Conservation (phyloP, 2,329 filamentous ascomycete genomes). For the Chaetomiaceae sp. region DNA sequence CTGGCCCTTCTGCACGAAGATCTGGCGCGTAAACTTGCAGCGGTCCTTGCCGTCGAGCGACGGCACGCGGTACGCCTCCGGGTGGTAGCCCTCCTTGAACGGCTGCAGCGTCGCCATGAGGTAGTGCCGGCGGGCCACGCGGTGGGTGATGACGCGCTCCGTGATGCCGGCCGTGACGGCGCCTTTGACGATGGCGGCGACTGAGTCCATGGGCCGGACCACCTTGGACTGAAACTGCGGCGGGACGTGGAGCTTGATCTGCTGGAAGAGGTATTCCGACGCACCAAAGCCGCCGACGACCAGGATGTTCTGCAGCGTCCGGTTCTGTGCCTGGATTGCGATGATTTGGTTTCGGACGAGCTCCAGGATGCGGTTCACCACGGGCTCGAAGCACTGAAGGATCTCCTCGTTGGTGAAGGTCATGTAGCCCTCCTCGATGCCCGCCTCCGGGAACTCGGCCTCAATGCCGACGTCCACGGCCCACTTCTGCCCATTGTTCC, state of each 20-base stretch:
- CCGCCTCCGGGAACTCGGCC: slow-evolving; percentile 93
- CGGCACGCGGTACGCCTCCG: slow-evolving; percentile 94
- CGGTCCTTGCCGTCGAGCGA: slow-evolving; percentile 94
- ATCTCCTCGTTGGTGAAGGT: slow-evolving; percentile 99
- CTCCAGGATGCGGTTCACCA: slow-evolving; percentile 94
- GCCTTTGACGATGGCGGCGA: slow-evolving; percentile 96
- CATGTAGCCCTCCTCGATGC: slow-evolving; percentile 99
- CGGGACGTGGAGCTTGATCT: slow-evolving; percentile 97
- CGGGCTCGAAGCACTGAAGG: slow-evolving; percentile 95
- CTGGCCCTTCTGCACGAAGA: slow-evolving; percentile 97
- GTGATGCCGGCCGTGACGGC: slow-evolving; percentile 97
- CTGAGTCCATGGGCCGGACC: slow-evolving; percentile 96
- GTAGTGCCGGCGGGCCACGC: slow-evolving; percentile 94
- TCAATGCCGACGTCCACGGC: slow-evolving; percentile 98
- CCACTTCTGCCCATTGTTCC: slow-evolving; percentile 99
- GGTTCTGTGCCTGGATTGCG: slow-evolving; percentile 95
- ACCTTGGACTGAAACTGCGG: slow-evolving; percentile 98
- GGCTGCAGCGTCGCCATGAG: slow-evolving; percentile 98
- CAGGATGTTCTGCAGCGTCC: slow-evolving; percentile 87
- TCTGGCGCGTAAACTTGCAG: slow-evolving; percentile 97
- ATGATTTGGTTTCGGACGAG: slow-evolving; percentile 98
- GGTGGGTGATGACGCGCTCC: slow-evolving; percentile 91
- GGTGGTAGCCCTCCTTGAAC: slow-evolving; percentile 98
- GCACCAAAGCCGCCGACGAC: slow-evolving; percentile 98
- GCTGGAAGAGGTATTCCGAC: slow-evolving; percentile 97